phyloP scores from a whole-genome alignment of 805 yeast species.

The Suhomyces kilbournensis region DNA sequence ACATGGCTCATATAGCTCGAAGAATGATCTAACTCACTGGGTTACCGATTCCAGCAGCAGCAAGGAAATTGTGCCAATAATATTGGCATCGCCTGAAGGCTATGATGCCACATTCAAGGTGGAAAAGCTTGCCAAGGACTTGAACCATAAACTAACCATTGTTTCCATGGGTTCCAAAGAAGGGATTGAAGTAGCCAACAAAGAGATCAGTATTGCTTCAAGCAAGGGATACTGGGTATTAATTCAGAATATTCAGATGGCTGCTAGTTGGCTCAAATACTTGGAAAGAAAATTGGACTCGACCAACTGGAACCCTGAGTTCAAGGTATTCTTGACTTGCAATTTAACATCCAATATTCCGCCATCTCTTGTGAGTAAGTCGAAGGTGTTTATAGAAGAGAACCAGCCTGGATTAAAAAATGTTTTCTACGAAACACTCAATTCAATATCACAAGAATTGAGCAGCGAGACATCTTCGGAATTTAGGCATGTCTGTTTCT shows the following conservation, averaged over 20 bases:
- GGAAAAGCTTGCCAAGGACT: constrained; percentile 37
- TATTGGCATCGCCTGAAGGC: constrained; percentile 59
- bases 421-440: constrained; percentile 39
- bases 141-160: constrained; percentile 27
- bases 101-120: constrained; percentile 64
- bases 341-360: constrained; percentile 49
- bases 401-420: constrained; percentile 57
- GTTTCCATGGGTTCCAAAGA: constrained; percentile 78
- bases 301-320: constrained; percentile 23
- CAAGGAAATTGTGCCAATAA: constrained; percentile 32
- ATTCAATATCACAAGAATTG: constrained; percentile 15
- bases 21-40: constrained; percentile 31
- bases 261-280: constrained; percentile 57
- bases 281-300: constrained; percentile 48
- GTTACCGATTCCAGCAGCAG: constrained; percentile 12
- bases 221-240: constrained; percentile 66
- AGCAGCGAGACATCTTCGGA: constrained; percentile 36
- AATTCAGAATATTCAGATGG: constrained; percentile 78
- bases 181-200: constrained; percentile 54
- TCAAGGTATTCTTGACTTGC: constrained; percentile 67
- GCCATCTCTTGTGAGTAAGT: constrained; percentile 50
- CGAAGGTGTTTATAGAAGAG: constrained; percentile 61
- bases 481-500: constrained; percentile 46
- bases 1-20: constrained; percentile 26
- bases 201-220: constrained; percentile 46